Evolutionary conservation across 1,139 yeast species (phyloP).

Genomic region (Spathaspora sp.): DNA sequence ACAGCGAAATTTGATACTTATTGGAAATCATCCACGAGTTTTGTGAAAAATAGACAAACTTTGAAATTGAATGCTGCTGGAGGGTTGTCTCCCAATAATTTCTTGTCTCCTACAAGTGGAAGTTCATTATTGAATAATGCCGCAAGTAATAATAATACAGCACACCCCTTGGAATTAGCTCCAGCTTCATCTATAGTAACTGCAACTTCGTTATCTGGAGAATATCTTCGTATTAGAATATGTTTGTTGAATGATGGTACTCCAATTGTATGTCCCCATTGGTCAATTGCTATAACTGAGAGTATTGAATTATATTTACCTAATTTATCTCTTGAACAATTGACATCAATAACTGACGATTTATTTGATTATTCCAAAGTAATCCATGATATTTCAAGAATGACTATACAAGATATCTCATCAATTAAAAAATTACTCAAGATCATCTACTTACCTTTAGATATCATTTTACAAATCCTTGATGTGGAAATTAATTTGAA

Average conservation of each 20-base stretch:
- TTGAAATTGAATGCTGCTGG: constrained; percentile 39
- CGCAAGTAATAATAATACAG: constrained; percentile 2
- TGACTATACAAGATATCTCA: constrained; percentile 37
- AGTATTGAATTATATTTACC: constrained; percentile 56
- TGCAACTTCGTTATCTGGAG: constrained; percentile 86
- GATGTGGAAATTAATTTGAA: constrained; percentile 66
- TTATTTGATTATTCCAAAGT: constrained; percentile 45
- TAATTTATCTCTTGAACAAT: constrained; percentile 41
- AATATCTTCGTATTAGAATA: constrained; percentile 68
- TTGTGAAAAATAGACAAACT: constrained; percentile 32
- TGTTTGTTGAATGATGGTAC: constrained; percentile 81
- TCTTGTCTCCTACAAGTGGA: constrained; percentile 28
- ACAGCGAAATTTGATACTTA: constrained; percentile 93
- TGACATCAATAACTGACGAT: constrained; percentile 41
- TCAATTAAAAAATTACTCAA: constrained; percentile 41
- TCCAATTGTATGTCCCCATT: constrained; percentile 76
- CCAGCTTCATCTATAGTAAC: constrained; percentile 68
- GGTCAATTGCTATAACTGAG: constrained; percentile 59
- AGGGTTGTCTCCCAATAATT: constrained; percentile 43
- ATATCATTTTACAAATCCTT: constrained; percentile 53
- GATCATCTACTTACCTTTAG: constrained; percentile 58
- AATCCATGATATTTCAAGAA: constrained; percentile 38
- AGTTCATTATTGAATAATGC: constrained; percentile 3
- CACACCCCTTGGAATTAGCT: constrained; percentile 8
- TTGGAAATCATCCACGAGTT: constrained; percentile 81